Evolutionary conservation across 1,139 yeast species (phyloP).

Genomic region (Candida sanyaensis): DNA sequence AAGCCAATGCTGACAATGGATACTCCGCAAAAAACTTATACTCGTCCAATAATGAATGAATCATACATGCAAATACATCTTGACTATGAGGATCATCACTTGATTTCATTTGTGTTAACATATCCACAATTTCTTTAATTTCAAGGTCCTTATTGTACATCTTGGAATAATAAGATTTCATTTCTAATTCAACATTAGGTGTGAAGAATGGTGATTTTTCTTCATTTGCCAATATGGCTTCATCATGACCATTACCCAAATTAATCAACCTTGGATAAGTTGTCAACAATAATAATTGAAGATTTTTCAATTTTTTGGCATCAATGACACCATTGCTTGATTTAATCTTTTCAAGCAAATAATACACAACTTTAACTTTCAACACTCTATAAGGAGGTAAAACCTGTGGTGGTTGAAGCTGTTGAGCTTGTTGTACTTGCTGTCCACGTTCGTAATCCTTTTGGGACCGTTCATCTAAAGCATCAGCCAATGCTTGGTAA

Average conservation of each 20-base stretch:
- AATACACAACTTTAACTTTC: conserved; percentile 36
- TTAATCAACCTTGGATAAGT: conserved; percentile 91
- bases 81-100: conserved; percentile 88
- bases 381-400: conserved; percentile 19
- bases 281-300: conserved; percentile 80
- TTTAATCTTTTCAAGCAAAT: conserved; percentile 40
- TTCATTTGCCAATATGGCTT: conserved; percentile 69
- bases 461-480: conserved; percentile 40
- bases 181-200: conserved; percentile 82
- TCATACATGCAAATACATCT: conserved; percentile 98
- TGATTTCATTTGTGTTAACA: conserved; percentile 73
- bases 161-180: conserved; percentile 88
- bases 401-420: conserved; percentile 27
- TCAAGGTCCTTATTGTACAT: conserved; percentile 94
- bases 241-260: conserved; percentile 90
- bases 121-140: conserved; percentile 84
- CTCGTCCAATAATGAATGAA: conserved; percentile 92
- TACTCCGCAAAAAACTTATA: conserved; percentile 94
- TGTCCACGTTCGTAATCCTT: conserved; percentile 43
- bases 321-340: conserved; percentile 44
- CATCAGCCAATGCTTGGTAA: conserved; percentile 35
- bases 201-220: conserved; percentile 62
- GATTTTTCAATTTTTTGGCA: conserved; percentile 65
- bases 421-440: conserved; percentile 18
- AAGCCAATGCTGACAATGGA: conserved; percentile 91